phyloP scores from a whole-genome alignment of 129 eudicot genomes.

The Glebionis coronaria region DNA sequence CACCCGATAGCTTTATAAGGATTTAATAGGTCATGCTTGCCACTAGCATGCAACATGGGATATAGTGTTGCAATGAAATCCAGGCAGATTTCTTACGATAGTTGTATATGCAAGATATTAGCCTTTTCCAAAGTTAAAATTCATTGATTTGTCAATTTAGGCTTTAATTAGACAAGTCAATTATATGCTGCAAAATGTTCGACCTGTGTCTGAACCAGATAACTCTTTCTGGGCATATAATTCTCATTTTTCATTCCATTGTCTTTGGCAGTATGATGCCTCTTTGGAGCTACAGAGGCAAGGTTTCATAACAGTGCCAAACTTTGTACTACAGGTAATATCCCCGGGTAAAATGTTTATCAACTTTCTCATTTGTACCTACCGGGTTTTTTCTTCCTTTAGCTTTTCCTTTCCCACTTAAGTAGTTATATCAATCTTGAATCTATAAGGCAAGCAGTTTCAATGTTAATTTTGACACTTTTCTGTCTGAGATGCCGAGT shows the following conservation, averaged over 20 bases:
- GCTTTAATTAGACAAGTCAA: not conserved
- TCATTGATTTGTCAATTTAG: conserved; percentile 4
- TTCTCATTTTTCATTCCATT: conserved; percentile 1
- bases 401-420: not conserved
- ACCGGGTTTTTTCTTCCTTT: not conserved
- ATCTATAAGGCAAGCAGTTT: too few species aligned
- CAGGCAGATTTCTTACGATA: too few species aligned
- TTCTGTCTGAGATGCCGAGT: not conserved
- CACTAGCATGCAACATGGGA: too few species aligned
- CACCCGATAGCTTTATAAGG: too few species aligned
- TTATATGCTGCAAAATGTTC: not conserved
- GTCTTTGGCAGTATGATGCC: conserved; percentile 74
- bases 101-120: not conserved
- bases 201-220: not conserved
- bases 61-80: too few species aligned
- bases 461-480: too few species aligned
- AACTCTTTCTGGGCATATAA: conserved; percentile 1
- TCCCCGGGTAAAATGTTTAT: not conserved
- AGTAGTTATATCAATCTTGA: not conserved
- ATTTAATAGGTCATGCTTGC: too few species aligned
- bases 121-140: not conserved
- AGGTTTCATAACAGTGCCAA: conserved; percentile 87
- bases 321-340: conserved; percentile 65
- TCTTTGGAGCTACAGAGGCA: conserved; percentile 76
- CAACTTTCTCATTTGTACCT: conserved; percentile 1